Conservation (phyloP, 1,284 basidiomycete genomes). For the Moesziomyces sp. region DNA sequence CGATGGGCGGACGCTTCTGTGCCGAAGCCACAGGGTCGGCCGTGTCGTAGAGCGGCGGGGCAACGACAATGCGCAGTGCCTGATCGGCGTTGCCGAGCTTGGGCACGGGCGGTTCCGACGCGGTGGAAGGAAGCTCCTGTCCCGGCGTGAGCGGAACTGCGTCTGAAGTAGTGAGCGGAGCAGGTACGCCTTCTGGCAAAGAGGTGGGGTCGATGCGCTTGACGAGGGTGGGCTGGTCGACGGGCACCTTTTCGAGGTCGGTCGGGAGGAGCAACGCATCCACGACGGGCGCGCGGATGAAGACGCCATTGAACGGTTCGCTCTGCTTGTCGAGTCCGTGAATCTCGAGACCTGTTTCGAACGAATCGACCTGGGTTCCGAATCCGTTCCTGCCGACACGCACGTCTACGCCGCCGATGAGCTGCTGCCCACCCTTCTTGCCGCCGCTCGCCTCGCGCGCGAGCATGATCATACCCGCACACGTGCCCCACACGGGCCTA, state of each 20-base stretch:
- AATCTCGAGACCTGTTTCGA: conserved; percentile 81
- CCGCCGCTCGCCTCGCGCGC: conserved; percentile 72
- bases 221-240: conserved; percentile 41
- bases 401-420: conserved; percentile 84
- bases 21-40: conserved; percentile 25
- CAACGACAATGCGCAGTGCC: conserved; percentile 41
- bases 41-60: conserved; percentile 48
- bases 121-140: conserved; percentile 9
- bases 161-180: conserved; percentile 11
- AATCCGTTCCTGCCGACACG: conserved; percentile 82
- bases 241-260: conserved; percentile 40
- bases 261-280: conserved; percentile 50
- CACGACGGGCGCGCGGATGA: conserved; percentile 89
- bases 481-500: conserved; percentile 91
- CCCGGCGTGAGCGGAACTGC: conserved; percentile 23
- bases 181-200: conserved; percentile 8
- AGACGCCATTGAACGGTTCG: conserved; percentile 83
- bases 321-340: conserved; percentile 73
- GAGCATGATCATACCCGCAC: conserved; percentile 93
- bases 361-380: conserved; percentile 81
- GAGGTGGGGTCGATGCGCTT: conserved; percentile 23
- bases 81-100: conserved; percentile 16
- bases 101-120: conserved; percentile 13
- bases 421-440: conserved; percentile 87
- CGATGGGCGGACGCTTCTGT: conserved; percentile 59